phyloP scores from a whole-genome alignment of 345 rosid species.

The Salix exigua region DNA sequence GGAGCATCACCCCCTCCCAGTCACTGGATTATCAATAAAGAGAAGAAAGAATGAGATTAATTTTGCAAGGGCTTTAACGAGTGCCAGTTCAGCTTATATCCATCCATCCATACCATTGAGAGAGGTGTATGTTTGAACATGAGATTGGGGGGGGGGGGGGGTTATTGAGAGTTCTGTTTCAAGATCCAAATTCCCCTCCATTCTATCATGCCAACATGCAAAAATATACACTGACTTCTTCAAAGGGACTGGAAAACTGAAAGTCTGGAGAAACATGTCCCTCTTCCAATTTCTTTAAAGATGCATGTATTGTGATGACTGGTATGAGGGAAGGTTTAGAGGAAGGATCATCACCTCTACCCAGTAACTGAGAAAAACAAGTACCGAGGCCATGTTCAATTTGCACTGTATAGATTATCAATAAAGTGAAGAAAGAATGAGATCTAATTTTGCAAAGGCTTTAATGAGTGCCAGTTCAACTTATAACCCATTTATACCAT shows the following conservation, averaged over 20 bases:
- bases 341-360: not conserved
- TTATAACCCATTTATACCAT: not conserved
- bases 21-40: not conserved
- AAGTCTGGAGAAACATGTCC: not conserved
- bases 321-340: not conserved
- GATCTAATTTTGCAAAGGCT: not conserved
- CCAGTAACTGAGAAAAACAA: not conserved
- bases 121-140: not conserved
- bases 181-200: not conserved
- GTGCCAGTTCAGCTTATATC: not conserved
- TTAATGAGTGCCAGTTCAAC: not conserved
- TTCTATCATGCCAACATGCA: not conserved
- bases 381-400: not conserved
- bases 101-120: not conserved
- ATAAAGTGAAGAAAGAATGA: not conserved
- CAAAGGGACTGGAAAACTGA: not conserved
- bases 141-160: not conserved
- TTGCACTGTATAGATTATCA: not conserved
- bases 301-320: not conserved
- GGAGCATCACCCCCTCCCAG: no score
- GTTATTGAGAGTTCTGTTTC: no score
- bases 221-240: not conserved
- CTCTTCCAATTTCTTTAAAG: not conserved
- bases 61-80: not conserved
- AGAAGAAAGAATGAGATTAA: not conserved